Base-by-base conservation (phyloP, 768 basidiomycete species). In the Lepiota brunneoincarnata region DNA sequence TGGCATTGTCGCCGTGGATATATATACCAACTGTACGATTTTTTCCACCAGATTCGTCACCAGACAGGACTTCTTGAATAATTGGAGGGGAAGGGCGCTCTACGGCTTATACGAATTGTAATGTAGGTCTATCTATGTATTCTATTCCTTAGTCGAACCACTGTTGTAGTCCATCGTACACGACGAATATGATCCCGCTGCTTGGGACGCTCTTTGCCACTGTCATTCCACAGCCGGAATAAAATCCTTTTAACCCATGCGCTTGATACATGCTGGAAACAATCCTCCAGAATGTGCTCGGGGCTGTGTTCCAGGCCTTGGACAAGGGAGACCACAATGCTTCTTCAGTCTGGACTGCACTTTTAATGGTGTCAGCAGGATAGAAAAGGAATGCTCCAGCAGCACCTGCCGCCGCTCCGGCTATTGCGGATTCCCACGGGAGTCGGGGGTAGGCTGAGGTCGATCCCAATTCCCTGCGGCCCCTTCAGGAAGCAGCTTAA, bases 361-460 rank as follows among this genome's bases (percentile, higher is more conserved):
- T 90, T 73, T 96, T 95, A 61, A 96, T 82, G 24, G 87, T 87
- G 70, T 96, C 93, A 4, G 90, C 92, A 1, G 94, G 93, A 76
- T 93, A 97, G 35, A 95, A 75, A 21, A 84, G 82, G 56, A 93
- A 71, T 59, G 88, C 91, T 75, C 89, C 93, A 48, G 80, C 74
- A 1, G 85, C 84, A 3, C 93, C 93, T 2, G 91, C 89, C 52
- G 81, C 74, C 18, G 91, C 91, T 14, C 92, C 93, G 0, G 88
- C 80, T 1, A 87, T 53, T 26, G 91, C 91, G 10, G 89, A 85
- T 71, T 95, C 89, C 82, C 83, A 89, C 15, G 84, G 75, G 12
- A 74, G 73, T 55, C 62, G 58, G n/a, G 14, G 31, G 39, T 12
- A 10, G 40, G 18, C 14, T 17, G 28, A 12, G 6, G 21, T 20